These are phyloP conservation scores for Suillus cothurnatus DNA, from an alignment of 768 basidiomycete genomes.

Conservation along the genomic window DNA sequence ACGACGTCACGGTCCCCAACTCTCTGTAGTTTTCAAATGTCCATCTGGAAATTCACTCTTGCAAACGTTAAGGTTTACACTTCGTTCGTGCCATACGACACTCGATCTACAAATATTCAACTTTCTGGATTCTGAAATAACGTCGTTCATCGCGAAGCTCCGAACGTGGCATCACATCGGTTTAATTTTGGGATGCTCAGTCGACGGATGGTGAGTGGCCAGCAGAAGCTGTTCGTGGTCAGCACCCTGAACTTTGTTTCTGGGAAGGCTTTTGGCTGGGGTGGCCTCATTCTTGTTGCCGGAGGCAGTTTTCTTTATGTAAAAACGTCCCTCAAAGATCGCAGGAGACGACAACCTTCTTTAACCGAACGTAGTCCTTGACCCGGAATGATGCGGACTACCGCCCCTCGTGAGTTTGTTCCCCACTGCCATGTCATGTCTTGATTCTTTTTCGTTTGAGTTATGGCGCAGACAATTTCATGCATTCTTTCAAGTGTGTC, in stretches of 20 bases:
- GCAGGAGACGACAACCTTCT: constrained; percentile 22
- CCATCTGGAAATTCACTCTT: no score
- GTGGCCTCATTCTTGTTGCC: constrained; percentile 28
- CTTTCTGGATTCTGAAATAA: neutral
- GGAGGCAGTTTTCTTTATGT: constrained; percentile 34
- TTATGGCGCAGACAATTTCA: neutral
- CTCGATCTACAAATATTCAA: neutral
- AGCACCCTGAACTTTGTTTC: neutral
- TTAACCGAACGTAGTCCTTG: neutral
- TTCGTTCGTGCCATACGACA: neutral
- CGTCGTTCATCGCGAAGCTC: neutral
- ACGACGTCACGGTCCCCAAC: neutral
- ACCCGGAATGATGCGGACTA: constrained; percentile 19
- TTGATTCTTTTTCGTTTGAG: constrained; percentile 8
- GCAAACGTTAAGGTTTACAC: neutral
- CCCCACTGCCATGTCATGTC: neutral
- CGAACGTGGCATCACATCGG: neutral
- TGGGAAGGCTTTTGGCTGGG: constrained; percentile 26
- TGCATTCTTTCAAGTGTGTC: neutral
- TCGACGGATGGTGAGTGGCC: constrained; percentile 4
- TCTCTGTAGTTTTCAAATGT: no score
- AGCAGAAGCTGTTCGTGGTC: neutral
- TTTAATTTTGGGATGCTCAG: constrained; percentile 4
- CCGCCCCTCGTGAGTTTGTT: constrained; percentile 8
- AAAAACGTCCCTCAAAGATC: constrained; percentile 29